phyloP scores from a whole-genome alignment of 768 basidiomycete genomes.

The Ramaria sp. region DNA sequence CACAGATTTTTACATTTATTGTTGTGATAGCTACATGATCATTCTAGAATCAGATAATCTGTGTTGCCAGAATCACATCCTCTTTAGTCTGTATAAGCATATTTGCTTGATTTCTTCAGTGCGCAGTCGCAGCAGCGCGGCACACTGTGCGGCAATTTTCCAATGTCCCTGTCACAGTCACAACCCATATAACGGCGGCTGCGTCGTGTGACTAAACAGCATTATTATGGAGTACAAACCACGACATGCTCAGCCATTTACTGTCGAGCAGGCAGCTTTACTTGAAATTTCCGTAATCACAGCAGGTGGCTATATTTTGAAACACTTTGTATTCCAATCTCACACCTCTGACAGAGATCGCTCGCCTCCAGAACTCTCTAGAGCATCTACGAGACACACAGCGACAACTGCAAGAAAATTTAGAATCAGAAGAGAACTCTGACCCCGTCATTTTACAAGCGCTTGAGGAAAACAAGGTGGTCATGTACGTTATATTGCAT shows the following conservation, averaged over 20 bases:
- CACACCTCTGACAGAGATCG: conserved; percentile 43
- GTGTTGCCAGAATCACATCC: too few species aligned
- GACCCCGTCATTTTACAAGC: conserved; percentile 54
- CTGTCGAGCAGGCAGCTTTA: conserved; percentile 47
- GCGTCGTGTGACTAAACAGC: too few species aligned
- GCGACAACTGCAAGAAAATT: conserved; percentile 35
- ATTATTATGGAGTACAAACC: conserved; percentile 28
- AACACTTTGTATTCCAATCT: neutral
- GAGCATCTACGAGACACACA: conserved; percentile 54
- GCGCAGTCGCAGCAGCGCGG: too few species aligned
- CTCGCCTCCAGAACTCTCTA: conserved; percentile 64
- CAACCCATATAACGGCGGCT: too few species aligned
- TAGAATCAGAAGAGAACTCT: conserved; percentile 25
- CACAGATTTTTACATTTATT: too few species aligned
- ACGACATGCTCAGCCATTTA: conserved; percentile 66
- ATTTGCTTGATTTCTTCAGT: too few species aligned
- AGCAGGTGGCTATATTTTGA: conserved; percentile 40
- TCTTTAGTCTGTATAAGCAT: too few species aligned
- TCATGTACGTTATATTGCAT: conserved; percentile 43
- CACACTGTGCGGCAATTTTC: too few species aligned
- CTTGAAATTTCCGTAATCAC: conserved; percentile 59
- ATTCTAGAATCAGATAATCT: too few species aligned
- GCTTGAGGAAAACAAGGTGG: conserved; percentile 57
- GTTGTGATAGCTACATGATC: too few species aligned
- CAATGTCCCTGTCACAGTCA: too few species aligned